phyloP scores from a whole-genome alignment of 164 flowering plant genomes.

The Protea cynaroides region DNA sequence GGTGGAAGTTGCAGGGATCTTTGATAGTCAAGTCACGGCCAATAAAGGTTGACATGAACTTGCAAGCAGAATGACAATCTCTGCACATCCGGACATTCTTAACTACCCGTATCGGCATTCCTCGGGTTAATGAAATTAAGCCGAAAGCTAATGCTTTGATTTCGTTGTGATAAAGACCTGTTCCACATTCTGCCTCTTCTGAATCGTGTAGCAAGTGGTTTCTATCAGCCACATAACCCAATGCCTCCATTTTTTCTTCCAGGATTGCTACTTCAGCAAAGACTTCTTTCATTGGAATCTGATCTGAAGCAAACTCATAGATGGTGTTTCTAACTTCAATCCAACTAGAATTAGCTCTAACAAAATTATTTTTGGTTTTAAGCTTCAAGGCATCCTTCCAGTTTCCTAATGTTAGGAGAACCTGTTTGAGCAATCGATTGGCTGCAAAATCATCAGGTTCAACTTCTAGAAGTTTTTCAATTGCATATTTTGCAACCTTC shows the following conservation, averaged over 20 bases:
- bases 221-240: constrained; percentile 27
- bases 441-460: constrained; percentile 25
- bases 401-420: constrained; percentile 25
- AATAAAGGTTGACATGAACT: constrained; percentile 32
- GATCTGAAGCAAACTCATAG: constrained; percentile 20
- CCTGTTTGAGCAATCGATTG: constrained; percentile 22
- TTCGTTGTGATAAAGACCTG: constrained; percentile 26
- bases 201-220: constrained; percentile 30
- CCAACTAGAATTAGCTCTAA: constrained; percentile 23
- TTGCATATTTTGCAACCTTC: constrained; percentile 24
- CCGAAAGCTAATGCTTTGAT: constrained; percentile 36
- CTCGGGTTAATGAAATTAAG: constrained; percentile 16
- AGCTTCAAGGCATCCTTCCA: constrained; percentile 31
- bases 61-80: constrained; percentile 34
- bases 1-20: constrained; percentile 31
- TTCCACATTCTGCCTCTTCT: constrained; percentile 28
- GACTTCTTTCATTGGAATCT: constrained; percentile 15
- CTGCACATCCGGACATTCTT: constrained; percentile 29
- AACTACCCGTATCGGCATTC: constrained; percentile 22
- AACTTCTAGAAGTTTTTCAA: constrained; percentile 25
- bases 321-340: constrained; percentile 23
- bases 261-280: constrained; percentile 19
- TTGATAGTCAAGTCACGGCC: constrained; percentile 22
- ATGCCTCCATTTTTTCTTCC: constrained; percentile 25
- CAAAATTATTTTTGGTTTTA: constrained; percentile 8